A percentile compares a stretch with the other conserved stretches of the same genome.
Evolutionary conservation across 495 filamentous ascomycete species (phyloP).

Genomic region (Penicillium mononematosum): DNA sequence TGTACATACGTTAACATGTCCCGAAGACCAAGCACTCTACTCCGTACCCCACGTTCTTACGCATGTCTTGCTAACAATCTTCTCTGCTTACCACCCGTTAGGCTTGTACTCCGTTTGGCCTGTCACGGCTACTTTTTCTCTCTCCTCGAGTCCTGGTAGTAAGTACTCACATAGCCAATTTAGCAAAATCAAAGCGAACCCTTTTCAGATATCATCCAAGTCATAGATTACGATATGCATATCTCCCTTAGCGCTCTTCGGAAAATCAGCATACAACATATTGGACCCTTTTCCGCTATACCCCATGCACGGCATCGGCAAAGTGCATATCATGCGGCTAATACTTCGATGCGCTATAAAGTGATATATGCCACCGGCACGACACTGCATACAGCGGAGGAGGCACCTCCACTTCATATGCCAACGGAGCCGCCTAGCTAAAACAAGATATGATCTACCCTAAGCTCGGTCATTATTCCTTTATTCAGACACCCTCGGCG

Average conservation of each 20-base stretch:
- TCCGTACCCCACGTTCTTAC: background rate
- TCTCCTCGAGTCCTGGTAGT: background rate
- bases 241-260: background rate
- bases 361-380: background rate
- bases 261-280: background rate
- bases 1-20: background rate
- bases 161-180: background rate
- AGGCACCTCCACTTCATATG: background rate
- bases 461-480: background rate
- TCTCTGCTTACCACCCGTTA: background rate
- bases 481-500: background rate
- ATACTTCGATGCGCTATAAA: background rate
- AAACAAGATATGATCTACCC: background rate
- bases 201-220: background rate
- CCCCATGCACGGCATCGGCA: slow-evolving; percentile 10
- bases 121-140: background rate
- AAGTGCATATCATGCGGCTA: slow-evolving; percentile 24
- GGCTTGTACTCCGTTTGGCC: background rate
- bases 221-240: background rate
- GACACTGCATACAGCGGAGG: background rate
- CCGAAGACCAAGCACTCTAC: background rate
- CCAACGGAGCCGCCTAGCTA: background rate
- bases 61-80: background rate
- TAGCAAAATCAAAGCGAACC: background rate
- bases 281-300: background rate